Evolutionary conservation across 139 green algal genomes (phyloP), one percentile per base, ranked within the genome.

Genomic region (Chlorella sp.): DNA sequence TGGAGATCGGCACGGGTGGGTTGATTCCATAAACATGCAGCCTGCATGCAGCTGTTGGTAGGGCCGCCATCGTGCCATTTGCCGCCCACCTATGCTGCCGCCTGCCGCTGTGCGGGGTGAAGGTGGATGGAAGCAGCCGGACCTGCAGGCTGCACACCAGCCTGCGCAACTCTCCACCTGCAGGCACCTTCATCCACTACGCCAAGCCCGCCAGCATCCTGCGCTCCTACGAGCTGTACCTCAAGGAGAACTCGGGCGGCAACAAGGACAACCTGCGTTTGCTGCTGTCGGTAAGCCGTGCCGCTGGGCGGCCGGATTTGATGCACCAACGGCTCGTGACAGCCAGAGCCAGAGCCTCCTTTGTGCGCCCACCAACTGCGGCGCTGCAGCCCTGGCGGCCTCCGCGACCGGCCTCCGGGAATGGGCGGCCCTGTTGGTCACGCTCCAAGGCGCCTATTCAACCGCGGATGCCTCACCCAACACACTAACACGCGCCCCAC

Each of bases 131-230:
- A n/a, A n/a, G n/a, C n/a, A n/a, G n/a, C n/a, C n/a, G n/a, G n/a
- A n/a, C 67, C 13, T 13, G 38, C 38, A 32, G 38, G 40, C 40
- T 51, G 20, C 40, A 38, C 11, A 26, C 69, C 20, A 48, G 6
- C n/a, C n/a, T n/a, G n/a, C n/a, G n/a, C n/a, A n/a, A n/a, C n/a
- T n/a, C n/a, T 2, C 22, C 3, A 8, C 40, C 8, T 54, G 46
- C 76, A 82, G 76, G 83, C 62, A 9, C 19, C 2, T 68, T 67
- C 26, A 48, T 80, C 1, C 51, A 64, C 24, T 90, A 90, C 72
- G 82, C 68, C 76, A 88, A 88, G 76, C 76, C 68, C 7, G 86
- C 86, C 43, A 41, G 78, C 3, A 20, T 88, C 32, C 44, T 88
- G 76, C 60, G 30, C 46, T 83, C 84, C 72, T 58, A 86, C 43